phyloP scores from a whole-genome alignment of 805 yeast genomes.

The Ogataea pilisensis region DNA sequence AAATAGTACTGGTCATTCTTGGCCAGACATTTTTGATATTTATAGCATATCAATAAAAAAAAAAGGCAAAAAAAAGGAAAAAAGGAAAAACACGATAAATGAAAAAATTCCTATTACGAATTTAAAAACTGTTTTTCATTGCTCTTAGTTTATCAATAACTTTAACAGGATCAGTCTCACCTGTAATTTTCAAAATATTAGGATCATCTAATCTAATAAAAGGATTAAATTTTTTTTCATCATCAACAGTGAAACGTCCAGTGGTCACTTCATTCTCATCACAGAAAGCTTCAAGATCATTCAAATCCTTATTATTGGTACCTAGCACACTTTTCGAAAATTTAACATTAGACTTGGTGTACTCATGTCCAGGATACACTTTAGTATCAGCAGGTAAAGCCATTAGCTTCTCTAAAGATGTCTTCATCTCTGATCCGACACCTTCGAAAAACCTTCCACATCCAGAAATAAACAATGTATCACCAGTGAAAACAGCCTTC shows the following conservation, averaged over 20 bases:
- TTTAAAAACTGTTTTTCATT: slow-evolving; percentile 61
- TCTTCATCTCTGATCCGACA: slow-evolving; percentile 72
- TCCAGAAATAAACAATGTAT: slow-evolving; percentile 89
- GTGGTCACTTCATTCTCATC: slow-evolving; percentile 66
- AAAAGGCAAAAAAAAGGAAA: too few relatives aligned
- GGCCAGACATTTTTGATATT: too few relatives aligned
- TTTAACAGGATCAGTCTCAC: slow-evolving; percentile 42
- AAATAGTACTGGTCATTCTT: slow-evolving; percentile 1
- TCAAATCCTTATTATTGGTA: slow-evolving; percentile 46
- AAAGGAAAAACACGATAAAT: too few relatives aligned
- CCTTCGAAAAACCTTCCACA: slow-evolving; percentile 98
- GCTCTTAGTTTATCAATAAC: slow-evolving; percentile 73
- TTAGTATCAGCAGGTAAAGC: slow-evolving; percentile 62
- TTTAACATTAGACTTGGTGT: slow-evolving; percentile 74
- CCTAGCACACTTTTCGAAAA: slow-evolving; percentile 66
- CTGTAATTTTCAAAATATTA: slow-evolving; percentile 54
- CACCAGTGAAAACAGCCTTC: slow-evolving; percentile 88
- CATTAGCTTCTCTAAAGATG: slow-evolving; percentile 58
- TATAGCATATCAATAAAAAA: too few relatives aligned
- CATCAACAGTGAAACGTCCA: slow-evolving; percentile 78
- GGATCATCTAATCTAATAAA: slow-evolving; percentile 78
- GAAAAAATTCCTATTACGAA: neutral
- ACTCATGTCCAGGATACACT: slow-evolving; percentile 95
- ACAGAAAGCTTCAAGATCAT: slow-evolving; percentile 48
- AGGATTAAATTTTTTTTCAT: slow-evolving; percentile 82